Evolutionary conservation across 805 yeast species (phyloP), one percentile per base, ranked within the genome.

Genomic region (Metschnikowia gelsemii): DNA sequence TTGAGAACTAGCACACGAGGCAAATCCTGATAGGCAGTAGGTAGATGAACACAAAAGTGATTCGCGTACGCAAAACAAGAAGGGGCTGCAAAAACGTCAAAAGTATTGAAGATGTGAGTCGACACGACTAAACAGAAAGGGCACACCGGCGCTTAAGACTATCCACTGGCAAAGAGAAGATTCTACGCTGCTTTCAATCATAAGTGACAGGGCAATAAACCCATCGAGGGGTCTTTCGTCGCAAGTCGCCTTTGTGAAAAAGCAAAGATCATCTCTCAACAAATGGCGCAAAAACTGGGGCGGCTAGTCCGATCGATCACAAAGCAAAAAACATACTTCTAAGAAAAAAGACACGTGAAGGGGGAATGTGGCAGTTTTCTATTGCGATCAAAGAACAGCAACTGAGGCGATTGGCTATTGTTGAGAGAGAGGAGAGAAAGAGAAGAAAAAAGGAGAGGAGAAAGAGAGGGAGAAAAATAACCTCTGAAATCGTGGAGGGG

Each of bases 371-470:
- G 38, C 47, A 31, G 25, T 46, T 42, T 40, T 35, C 41, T 35
- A 31, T 42, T 32, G 49, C 48, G 44, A 43, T 47, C 52, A 42
- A 40, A 40, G 55, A 51, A 49, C 52, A 50, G 55, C 55, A 47
- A 50, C 46, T 32, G 40, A 38, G 51, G 45, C 46, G 44, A 38
- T 35, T 43, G 47, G 45, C 51, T 49, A 45, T 44, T 50, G 49
- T 61, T 64, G 66, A 64, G 70, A 68, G 70, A 64, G 63, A 57
- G 34, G 13, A 32, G 35, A 32, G 26, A 61, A 35, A 38, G 45
- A 42, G 41, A 61, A 54, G 55, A 36, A 34, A 64, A 58, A 63
- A 57, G 63, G 45, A 41, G 49, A 43, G 45, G 62, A 56, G 57
- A 40, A 37, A 46, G 37, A 44, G 47, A 35, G 34, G 38, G 35